phyloP scores from a whole-genome alignment of 2,329 filamentous ascomycete genomes.

The Calonectria pteridis region DNA sequence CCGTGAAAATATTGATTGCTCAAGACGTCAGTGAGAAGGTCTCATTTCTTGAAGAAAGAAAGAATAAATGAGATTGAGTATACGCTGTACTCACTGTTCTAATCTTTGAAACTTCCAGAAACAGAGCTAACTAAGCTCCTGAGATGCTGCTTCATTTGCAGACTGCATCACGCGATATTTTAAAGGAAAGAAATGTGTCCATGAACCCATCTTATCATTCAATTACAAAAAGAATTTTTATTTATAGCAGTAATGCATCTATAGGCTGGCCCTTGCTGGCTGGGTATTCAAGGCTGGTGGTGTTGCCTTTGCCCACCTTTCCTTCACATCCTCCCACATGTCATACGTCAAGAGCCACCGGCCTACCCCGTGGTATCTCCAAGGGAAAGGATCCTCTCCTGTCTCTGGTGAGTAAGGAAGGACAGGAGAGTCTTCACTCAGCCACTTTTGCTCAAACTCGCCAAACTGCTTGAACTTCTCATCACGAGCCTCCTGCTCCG shows the following conservation, averaged over 20 bases:
- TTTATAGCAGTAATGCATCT: slow-evolving; percentile 1
- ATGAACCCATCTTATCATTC: background rate
- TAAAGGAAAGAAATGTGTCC: background rate
- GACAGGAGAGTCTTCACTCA: slow-evolving; percentile 36
- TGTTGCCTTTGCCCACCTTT: slow-evolving; percentile 42
- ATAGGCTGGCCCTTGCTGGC: slow-evolving; percentile 27
- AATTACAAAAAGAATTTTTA: background rate
- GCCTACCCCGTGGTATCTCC: slow-evolving; percentile 55
- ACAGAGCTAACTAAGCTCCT: no score
- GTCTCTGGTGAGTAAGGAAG: slow-evolving; percentile 46
- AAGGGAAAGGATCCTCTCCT: slow-evolving; percentile 56
- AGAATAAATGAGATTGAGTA: background rate
- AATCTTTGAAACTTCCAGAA: background rate
- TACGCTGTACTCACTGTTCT: rapidly evolving
- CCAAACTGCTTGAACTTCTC: slow-evolving; percentile 47
- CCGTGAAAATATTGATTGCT: background rate
- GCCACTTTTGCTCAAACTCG: slow-evolving; percentile 47
- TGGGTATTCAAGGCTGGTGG: background rate
- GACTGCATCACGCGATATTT: background rate
- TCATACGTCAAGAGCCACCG: slow-evolving; percentile 56
- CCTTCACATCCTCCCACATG: slow-evolving; percentile 53
- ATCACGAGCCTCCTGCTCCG: slow-evolving; percentile 67
- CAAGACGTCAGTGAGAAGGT: no score
- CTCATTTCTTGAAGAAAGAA: background rate
- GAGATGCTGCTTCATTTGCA: background rate